Base-by-base conservation (phyloP, 345 rosid genomes). In the Zanthoxylum bungeanum region DNA sequence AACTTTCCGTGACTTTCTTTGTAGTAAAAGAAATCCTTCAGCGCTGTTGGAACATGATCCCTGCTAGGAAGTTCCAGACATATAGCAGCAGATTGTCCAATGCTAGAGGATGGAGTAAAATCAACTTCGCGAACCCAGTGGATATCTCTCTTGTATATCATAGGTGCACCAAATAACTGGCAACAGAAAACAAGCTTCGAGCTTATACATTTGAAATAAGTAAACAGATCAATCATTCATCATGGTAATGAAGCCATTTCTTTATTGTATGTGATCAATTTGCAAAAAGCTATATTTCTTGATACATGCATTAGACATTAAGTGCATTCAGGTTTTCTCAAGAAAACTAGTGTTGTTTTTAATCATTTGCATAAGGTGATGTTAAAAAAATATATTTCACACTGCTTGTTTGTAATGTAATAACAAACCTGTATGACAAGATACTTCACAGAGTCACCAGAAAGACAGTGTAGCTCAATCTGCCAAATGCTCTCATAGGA, bases 401-500 rank as follows among this genome's bases (percentile, higher is more conserved):
- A n/a, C n/a, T 28, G 28, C 9, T 3, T 8, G 25, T 19, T 25
- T 21, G n/a, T 19, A 31, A 42, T 4, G n/a, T n/a, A n/a, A n/a
- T 7, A 27, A 57, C 53, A 8, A 39, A 82, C 88, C 86, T 82
- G 86, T 67, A 85, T 78, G 37, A 76, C 37, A 66, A 85, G 86
- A 77, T 76, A 78, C 72, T 47, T 68, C 37, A 60, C 4, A 14
- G 39, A 1, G 30, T 9, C 69, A 56, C 78, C 75, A 1, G 16
- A 76, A 2, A 70, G 76, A 37, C 68, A 57, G 36, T 39, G 79
- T 12, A 74, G 76, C 81, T 73, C 65, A 37, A 81, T 70, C 70
- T 75, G 78, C 86, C 84, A 81, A 59, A 85, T 79, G 60, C 76
- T 85, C 59, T 85, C 89, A 39, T 79, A 76, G 11, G 75, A 72